phyloP scores from a whole-genome alignment of 1,284 basidiomycete genomes.

The Cryptococcus depauperatus region DNA sequence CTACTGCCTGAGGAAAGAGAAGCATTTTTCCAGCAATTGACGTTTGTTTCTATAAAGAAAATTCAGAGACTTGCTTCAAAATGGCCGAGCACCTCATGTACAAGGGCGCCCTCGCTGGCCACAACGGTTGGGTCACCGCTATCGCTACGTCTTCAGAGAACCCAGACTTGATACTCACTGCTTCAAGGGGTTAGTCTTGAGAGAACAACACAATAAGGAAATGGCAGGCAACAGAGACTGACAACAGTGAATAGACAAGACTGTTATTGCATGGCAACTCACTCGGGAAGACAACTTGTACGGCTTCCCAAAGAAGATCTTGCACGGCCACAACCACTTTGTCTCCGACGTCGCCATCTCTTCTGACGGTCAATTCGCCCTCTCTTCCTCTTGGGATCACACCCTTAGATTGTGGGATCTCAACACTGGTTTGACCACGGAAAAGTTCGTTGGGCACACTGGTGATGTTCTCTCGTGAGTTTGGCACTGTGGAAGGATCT shows the following conservation, averaged over 20 bases:
- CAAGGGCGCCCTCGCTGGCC: conserved; percentile 86
- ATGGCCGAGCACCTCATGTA: conserved; percentile 84
- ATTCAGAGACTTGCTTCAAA: too few relatives aligned
- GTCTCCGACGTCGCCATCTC: conserved; percentile 99
- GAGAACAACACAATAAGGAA: too few relatives aligned
- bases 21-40: too few relatives aligned
- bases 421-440: conserved; percentile 87
- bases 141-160: conserved; percentile 95
- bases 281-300: conserved; percentile 85
- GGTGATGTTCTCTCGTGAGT: conserved; percentile 82
- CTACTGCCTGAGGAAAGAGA: background rate
- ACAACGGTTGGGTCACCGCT: conserved; percentile 94
- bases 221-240: background rate
- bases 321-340: conserved; percentile 99
- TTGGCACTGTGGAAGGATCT: background rate
- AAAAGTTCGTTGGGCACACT: conserved; percentile 96
- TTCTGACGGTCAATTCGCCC: conserved; percentile 97
- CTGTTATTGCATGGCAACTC: conserved; percentile 98
- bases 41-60: background rate
- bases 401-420: conserved; percentile 99
- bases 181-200: conserved; percentile 74
- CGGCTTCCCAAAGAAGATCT: conserved; percentile 93
- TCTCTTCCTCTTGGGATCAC: conserved; percentile 99
- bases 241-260: conserved; percentile 72
- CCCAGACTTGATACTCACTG: conserved; percentile 93